Evolutionary conservation across 2,329 filamentous ascomycete species (phyloP).

Genomic region (Scleromitrula shiraiana): DNA sequence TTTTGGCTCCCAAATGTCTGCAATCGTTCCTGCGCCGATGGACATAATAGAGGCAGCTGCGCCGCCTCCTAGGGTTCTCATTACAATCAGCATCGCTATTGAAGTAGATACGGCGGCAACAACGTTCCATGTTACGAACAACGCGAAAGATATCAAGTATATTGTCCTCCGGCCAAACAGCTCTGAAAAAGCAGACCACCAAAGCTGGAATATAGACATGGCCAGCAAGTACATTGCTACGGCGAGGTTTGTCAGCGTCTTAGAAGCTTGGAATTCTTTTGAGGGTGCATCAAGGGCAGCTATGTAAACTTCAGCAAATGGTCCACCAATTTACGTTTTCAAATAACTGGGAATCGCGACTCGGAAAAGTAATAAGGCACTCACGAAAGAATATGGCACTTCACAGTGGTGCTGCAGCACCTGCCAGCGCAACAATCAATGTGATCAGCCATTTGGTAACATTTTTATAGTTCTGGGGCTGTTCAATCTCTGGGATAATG

Average conservation of each 20-base stretch:
- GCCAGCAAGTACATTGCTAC: constrained; percentile 75
- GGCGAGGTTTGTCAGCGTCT: constrained; percentile 65
- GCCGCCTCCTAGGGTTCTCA: constrained; percentile 66
- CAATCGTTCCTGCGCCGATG: constrained; percentile 75
- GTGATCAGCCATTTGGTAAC: constrained; percentile 82
- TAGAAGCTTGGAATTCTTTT: constrained; percentile 49
- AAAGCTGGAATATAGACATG: constrained; percentile 78
- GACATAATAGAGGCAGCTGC: constrained; percentile 75
- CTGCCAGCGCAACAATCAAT: constrained; percentile 66
- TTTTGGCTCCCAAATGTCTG: constrained; percentile 67
- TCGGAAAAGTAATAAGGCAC: constrained; percentile 28
- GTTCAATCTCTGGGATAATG: constrained; percentile 69
- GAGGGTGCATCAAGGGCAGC: constrained; percentile 61
- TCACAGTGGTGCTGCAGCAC: constrained; percentile 71
- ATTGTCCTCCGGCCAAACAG: constrained; percentile 65
- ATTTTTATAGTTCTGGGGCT: constrained; percentile 64
- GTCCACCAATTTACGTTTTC: too few species aligned
- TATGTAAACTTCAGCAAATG: constrained; percentile 27
- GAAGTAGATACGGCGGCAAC: constrained; percentile 60
- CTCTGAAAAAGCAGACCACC: constrained; percentile 76
- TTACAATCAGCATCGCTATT: constrained; percentile 69
- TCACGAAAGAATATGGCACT: constrained; percentile 76
- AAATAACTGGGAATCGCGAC: background rate
- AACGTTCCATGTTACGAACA: constrained; percentile 65
- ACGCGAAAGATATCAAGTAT: constrained; percentile 64